A percentile compares a stretch with the other conserved stretches of the same genome.
Evolutionary conservation across 2,329 filamentous ascomycete species (phyloP).

Genomic region (Scopulariopsis brevicaulis): DNA sequence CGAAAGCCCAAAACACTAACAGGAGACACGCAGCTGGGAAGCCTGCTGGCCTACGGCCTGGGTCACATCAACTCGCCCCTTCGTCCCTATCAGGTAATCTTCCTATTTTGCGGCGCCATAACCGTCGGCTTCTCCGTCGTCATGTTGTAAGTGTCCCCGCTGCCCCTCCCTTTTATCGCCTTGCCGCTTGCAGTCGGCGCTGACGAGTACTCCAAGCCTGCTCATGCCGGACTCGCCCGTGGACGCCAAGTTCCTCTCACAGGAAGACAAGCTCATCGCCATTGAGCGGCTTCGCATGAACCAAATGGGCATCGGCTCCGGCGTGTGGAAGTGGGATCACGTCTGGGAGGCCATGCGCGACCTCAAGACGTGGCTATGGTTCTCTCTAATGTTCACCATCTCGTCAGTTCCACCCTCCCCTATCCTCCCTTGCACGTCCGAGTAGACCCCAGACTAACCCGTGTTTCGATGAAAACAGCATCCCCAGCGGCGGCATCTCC

Average conservation of each 20-base stretch:
- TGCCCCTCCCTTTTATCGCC: not conserved
- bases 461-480: conserved; percentile 6
- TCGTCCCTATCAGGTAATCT: conserved; percentile 23
- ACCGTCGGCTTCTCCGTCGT: conserved; percentile 47
- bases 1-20: no score
- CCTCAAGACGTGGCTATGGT: conserved; percentile 48
- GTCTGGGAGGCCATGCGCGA: conserved; percentile 36
- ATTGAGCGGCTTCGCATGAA: conserved; percentile 64
- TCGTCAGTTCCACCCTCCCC: conserved; percentile 21
- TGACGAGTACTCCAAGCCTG: conserved; percentile 8
- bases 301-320: conserved; percentile 28
- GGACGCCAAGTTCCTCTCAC: conserved; percentile 44
- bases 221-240: conserved; percentile 50
- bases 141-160: conserved; percentile 47
- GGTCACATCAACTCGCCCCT: conserved; percentile 14
- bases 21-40: conserved; percentile 14
- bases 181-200: not conserved
- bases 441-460: conserved; percentile 44
- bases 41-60: conserved; percentile 16
- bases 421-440: not conserved
- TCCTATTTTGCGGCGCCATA: conserved; percentile 50
- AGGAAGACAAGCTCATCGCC: conserved; percentile 55
- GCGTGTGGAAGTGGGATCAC: conserved; percentile 32
- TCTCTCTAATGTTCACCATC: conserved; percentile 42
- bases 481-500: conserved; percentile 43